These are phyloP conservation scores for Hygrophorus pudorinus DNA, from an alignment of 768 basidiomycete species.

Conservation along the genomic window DNA sequence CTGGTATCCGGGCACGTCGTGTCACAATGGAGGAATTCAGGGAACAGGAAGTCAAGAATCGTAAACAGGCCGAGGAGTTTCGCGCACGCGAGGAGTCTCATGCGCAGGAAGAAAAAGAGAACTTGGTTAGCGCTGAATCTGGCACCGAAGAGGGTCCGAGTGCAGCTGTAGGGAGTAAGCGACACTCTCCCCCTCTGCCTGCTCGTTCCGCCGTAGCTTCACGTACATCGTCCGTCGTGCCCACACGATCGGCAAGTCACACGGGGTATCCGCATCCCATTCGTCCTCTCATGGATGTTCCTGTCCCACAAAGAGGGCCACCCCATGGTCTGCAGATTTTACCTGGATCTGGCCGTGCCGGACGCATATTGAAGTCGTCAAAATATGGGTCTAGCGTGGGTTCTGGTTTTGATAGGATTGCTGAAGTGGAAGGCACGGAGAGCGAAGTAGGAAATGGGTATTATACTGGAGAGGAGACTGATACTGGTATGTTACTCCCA, in stretches of 20 bases:
- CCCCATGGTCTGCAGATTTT: constrained; percentile 27
- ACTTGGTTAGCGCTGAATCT: constrained; percentile 29
- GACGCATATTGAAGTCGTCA: constrained; percentile 22
- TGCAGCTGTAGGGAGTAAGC: constrained; percentile 16
- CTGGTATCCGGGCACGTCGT: constrained; percentile 22
- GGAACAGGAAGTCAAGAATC: constrained; percentile 6
- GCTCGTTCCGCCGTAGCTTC: constrained; percentile 23
- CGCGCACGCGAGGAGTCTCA: constrained; percentile 4
- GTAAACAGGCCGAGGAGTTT: constrained; percentile 8
- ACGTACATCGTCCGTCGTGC: constrained; percentile 11
- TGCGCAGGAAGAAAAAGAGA: constrained; percentile 39
- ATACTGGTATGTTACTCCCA: constrained; percentile 22
- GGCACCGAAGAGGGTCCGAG: constrained; percentile 21
- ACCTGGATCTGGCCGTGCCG: constrained; percentile 36
- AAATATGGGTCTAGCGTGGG: background rate
- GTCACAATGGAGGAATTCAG: constrained; percentile 30
- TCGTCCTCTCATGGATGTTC: constrained; percentile 24
- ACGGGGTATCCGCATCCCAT: constrained; percentile 11
- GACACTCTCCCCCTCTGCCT: constrained; percentile 25
- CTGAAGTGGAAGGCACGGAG: background rate
- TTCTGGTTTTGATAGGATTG: constrained; percentile 2
- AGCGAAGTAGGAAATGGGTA: constrained; percentile 23
- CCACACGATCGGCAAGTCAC: constrained; percentile 18
- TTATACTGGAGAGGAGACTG: constrained; percentile 32
- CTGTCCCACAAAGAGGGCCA: constrained; percentile 22